A percentile compares a stretch with the other conserved stretches of the same genome.
Conservation (phyloP, 768 basidiomycete species). For the Tulasnella sp. region DNA sequence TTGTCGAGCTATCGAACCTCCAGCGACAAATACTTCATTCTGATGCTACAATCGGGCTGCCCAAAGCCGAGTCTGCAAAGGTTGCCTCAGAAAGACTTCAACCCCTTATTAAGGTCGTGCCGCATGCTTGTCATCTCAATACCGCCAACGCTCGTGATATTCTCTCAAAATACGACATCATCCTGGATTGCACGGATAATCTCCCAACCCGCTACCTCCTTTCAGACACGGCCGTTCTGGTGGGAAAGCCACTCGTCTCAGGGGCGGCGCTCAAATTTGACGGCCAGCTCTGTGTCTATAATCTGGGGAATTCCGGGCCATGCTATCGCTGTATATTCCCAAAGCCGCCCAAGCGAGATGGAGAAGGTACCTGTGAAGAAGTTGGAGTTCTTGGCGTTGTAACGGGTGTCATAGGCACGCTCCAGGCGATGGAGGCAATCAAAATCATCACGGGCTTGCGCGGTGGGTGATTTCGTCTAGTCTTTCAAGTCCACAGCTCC, state of each 20-base stretch:
- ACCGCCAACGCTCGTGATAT: constrained; percentile 61
- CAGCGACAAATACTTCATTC: constrained; percentile 90
- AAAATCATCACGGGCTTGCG: constrained; percentile 68
- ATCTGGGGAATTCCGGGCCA: constrained; percentile 58
- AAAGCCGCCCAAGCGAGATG: constrained; percentile 60
- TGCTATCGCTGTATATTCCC: constrained; percentile 96
- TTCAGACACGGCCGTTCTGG: constrained; percentile 73
- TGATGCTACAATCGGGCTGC: constrained; percentile 62
- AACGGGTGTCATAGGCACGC: constrained; percentile 80
- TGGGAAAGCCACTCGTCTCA: constrained; percentile 80
- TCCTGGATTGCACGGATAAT: constrained; percentile 95
- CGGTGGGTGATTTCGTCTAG: constrained; percentile 41
- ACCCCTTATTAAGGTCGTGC: constrained; percentile 57
- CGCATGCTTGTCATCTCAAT: constrained; percentile 51
- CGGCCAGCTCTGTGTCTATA: constrained; percentile 75
- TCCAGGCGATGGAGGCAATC: constrained; percentile 87
- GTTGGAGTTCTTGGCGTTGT: constrained; percentile 84
- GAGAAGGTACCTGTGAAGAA: constrained; percentile 77
- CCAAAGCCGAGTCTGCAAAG: constrained; percentile 80
- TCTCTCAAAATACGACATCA: constrained; percentile 61
- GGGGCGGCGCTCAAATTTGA: constrained; percentile 88
- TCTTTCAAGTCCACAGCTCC: not conserved
- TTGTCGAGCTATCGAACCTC: constrained; percentile 82
- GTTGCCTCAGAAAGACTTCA: constrained; percentile 64
- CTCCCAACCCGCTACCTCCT: constrained; percentile 87